Evolutionary conservation across 495 filamentous ascomycete genomes (phyloP).

Genomic region (Annulohypoxylon moriforme): DNA sequence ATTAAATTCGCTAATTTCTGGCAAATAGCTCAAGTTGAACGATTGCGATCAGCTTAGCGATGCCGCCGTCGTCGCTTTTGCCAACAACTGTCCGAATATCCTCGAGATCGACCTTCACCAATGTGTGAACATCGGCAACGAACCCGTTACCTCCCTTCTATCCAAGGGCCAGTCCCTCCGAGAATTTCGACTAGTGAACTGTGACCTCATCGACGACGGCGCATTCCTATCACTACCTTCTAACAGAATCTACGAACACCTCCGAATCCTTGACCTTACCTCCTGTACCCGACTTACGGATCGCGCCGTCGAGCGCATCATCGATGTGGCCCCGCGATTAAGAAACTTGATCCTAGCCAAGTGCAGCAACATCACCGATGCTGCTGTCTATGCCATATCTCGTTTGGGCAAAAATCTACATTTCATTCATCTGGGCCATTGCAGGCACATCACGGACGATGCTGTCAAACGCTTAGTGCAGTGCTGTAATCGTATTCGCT

Average conservation of each 20-base stretch:
- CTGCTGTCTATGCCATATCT: constrained; percentile 86
- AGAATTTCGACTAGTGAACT: constrained; percentile 87
- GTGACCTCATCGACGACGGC: constrained; percentile 80
- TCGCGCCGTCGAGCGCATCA: constrained; percentile 85
- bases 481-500: constrained; percentile 91
- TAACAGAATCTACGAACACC: constrained; percentile 77
- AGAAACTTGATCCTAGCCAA: constrained; percentile 95
- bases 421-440: constrained; percentile 95
- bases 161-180: constrained; percentile 80
- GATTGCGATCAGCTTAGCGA: constrained; percentile 84
- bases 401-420: constrained; percentile 94
- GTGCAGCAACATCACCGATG: constrained; percentile 91
- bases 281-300: constrained; percentile 86
- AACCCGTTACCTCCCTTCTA: constrained; percentile 81
- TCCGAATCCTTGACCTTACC: constrained; percentile 94
- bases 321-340: constrained; percentile 84
- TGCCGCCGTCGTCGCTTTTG: constrained; percentile 82
- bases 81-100: constrained; percentile 86
- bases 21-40: constrained; percentile 87
- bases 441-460: constrained; percentile 85
- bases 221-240: constrained; percentile 87
- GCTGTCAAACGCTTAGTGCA: constrained; percentile 86
- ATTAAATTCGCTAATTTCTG: constrained; percentile 45
- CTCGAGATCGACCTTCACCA: constrained; percentile 96
- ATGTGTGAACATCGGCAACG: constrained; percentile 82